Base-by-base conservation (phyloP, 768 basidiomycete genomes). In the Amanita muscaria region DNA sequence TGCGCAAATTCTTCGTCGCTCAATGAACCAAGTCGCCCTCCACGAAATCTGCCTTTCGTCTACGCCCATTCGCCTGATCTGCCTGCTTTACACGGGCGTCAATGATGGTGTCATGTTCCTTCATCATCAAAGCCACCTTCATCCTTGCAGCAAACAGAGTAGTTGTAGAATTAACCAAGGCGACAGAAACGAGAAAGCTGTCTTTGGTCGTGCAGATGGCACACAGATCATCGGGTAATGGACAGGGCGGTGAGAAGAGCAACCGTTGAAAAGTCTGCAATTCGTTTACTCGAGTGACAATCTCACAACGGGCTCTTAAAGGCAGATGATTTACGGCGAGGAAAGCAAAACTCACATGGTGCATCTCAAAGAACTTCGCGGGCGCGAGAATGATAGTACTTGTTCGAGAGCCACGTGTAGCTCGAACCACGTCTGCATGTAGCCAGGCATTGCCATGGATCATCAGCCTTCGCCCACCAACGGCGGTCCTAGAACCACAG, bases 401-500 rank as follows among this genome's bases (percentile, higher is more conserved):
- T 82, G 83, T 31, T 83, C 74, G 0, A 93, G 70, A 2, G 94
- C 94, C 1, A 72, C 73, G 36, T 73, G 73, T n/a, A 98, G 70
- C 57, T 99, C 96, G 60, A 83, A 79, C 66, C 92, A n/a, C n/a
- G n/a, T n/a, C n/a, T n/a, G n/a, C n/a, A 97, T 1, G 88, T 78
- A 14, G 94, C 87, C 29, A 98, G 83, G 59, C 86, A 93, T 61
- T 98, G 94, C 93, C 94, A 98, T 6, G 93, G 93, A 56, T 98
- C 92, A 57, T 94, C 92, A 0, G 91, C 92, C 45, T 77, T 67
- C 32, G 74, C 62, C 94, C 94, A 99, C 94, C 93, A 98, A 40
- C 76, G 69, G 5, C 64, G 58, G 18, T 87, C 91, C 81, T 87
- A 46, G 8, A 16, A 32, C 3, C 33, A 36, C 5, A 5, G 19